These are phyloP conservation scores for Phyllosticta citrichinensis DNA, from an alignment of 2,329 filamentous ascomycete genomes.

Conservation along the genomic window DNA sequence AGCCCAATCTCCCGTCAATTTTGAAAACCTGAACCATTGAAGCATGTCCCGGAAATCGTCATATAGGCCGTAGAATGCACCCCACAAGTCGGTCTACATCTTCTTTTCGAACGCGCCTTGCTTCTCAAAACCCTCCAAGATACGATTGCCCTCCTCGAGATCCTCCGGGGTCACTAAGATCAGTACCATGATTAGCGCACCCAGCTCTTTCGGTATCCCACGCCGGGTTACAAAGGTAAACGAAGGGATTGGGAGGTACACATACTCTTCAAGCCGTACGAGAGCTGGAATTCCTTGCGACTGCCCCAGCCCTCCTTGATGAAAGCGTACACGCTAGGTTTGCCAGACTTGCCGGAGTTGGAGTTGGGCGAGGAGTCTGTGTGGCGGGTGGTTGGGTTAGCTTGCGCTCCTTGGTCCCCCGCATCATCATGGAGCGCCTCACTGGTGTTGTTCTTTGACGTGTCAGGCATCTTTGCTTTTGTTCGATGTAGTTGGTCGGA, in stretches of 20 bases:
- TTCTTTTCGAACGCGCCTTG: not conserved
- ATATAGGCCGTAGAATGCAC: not conserved
- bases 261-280: conserved; percentile 6
- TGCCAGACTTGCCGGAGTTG: not conserved
- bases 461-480: too few species aligned
- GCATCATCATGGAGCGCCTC: not conserved
- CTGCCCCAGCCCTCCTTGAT: conserved; percentile 3
- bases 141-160: conserved; percentile 1
- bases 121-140: not conserved
- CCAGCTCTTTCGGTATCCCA: not conserved
- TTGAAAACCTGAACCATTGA: too few species aligned
- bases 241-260: too few species aligned
- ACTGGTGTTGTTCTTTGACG: not conserved
- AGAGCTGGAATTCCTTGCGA: not conserved
- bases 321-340: not conserved
- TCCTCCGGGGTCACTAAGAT: not conserved
- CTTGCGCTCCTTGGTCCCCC: not conserved
- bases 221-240: not conserved
- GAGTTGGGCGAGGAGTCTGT: not conserved
- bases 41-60: too few species aligned
- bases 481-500: too few species aligned
- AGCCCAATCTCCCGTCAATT: too few species aligned
- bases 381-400: conserved; percentile 25
- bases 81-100: not conserved
- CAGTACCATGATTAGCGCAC: not conserved